Conservation (phyloP, 2,329 filamentous ascomycete genomes). For the Trichoderma cornu-damae region DNA sequence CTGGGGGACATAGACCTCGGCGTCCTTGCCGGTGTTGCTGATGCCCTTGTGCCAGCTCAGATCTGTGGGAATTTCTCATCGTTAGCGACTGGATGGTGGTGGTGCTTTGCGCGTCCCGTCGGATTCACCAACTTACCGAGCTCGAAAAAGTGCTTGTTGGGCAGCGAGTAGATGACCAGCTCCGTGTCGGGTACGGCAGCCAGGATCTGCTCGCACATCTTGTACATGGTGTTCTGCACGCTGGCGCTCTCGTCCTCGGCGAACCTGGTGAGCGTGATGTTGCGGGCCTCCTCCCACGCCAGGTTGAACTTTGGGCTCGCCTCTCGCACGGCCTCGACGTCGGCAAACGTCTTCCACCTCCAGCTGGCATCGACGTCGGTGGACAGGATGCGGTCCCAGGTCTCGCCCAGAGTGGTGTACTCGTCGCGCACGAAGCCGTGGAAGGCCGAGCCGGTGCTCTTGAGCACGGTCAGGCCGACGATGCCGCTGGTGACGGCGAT, state of each 20-base stretch:
- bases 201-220: conserved; percentile 89
- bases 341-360: conserved; percentile 72
- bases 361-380: conserved; percentile 86
- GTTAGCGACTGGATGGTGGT: neutral
- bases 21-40: conserved; percentile 93
- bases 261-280: conserved; percentile 86
- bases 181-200: conserved; percentile 66
- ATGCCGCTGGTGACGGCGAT: conserved; percentile 75
- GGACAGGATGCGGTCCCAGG: conserved; percentile 90
- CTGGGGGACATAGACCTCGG: conserved; percentile 92
- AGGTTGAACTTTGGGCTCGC: conserved; percentile 65
- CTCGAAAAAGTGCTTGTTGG: conserved; percentile 99
- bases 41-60: conserved; percentile 93
- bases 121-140: conserved; percentile 56
- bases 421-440: conserved; percentile 91
- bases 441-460: conserved; percentile 95
- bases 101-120: too few relatives aligned
- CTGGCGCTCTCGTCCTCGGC: conserved; percentile 86
- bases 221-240: conserved; percentile 98
- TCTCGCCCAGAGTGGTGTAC: conserved; percentile 84
- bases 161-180: conserved; percentile 74
- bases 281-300: conserved; percentile 71
- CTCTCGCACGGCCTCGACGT: conserved; percentile 61
- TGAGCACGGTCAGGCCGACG: conserved; percentile 78
- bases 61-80: conserved; percentile 51